Percentiles rank a stretch among this genome's conserved stretches.
Conservation (phyloP, 345 rosid genomes). For the Zanthoxylum bungeanum region DNA sequence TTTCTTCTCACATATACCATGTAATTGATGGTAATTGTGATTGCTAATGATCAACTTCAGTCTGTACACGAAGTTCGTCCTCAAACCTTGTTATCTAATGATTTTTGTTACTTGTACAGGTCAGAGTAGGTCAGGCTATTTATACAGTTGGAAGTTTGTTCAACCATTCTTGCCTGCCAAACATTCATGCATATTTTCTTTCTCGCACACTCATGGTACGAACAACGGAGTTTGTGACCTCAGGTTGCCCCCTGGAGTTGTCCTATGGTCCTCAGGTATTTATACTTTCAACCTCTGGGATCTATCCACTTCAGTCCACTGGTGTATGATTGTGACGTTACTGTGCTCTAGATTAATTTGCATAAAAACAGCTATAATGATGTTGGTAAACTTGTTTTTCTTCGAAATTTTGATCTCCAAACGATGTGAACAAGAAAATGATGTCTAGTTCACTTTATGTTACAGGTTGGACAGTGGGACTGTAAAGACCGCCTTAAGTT, state of each 20-base stretch:
- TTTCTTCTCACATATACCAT: background rate
- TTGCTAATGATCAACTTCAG: background rate
- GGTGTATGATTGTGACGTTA: background rate
- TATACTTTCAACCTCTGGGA: background rate
- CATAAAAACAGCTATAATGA: background rate
- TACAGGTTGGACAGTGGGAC: conserved; percentile 77
- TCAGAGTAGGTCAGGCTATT: conserved; percentile 80
- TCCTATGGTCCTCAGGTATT: conserved; percentile 89
- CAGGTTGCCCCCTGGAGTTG: conserved; percentile 69
- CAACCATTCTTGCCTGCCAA: conserved; percentile 93
- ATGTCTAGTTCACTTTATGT: conserved; percentile 4
- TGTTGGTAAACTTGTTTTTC: background rate
- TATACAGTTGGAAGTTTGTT: conserved; percentile 67
- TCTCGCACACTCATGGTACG: conserved; percentile 65
- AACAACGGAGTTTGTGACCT: conserved; percentile 54
- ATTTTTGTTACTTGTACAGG: conserved; percentile 33
- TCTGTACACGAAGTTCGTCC: background rate
- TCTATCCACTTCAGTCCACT: background rate
- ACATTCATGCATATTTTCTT: conserved; percentile 78
- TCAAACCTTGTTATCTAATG: conserved; percentile 5
- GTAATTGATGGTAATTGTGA: background rate
- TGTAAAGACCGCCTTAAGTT: conserved; percentile 62
- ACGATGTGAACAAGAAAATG: background rate
- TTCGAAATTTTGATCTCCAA: background rate
- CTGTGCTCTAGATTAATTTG: background rate